These are phyloP conservation scores for Backusella westeae DNA, from an alignment of 192 early-diverging fungal genomes.

Conservation along the genomic window DNA sequence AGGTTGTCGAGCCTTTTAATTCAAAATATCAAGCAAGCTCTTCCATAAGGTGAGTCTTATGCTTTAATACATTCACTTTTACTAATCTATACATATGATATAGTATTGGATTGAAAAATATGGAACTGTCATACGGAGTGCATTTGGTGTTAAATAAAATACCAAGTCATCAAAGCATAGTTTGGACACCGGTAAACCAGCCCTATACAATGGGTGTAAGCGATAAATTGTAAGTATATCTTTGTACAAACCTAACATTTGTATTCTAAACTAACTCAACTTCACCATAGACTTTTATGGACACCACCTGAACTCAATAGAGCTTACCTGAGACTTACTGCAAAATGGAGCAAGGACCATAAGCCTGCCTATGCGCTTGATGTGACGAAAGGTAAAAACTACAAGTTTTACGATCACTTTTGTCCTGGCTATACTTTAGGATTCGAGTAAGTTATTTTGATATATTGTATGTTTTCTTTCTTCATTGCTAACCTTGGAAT, in stretches of 20 bases:
- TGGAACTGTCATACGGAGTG: constrained; percentile 58
- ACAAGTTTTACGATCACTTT: constrained; percentile 51
- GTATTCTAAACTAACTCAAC: not conserved
- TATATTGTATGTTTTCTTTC: not conserved
- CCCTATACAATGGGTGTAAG: constrained; percentile 52
- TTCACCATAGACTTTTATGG: constrained; percentile 51
- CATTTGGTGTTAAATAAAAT: constrained; percentile 62
- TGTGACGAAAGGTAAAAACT: constrained; percentile 37
- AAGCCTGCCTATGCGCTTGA: constrained; percentile 46
- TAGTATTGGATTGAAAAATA: constrained; percentile 58
- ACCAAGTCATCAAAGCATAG: constrained; percentile 50
- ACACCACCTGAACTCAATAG: constrained; percentile 52
- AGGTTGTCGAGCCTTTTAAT: constrained; percentile 57
- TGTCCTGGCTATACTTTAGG: constrained; percentile 40
- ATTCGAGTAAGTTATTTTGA: constrained; percentile 31
- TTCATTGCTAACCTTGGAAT: not conserved
- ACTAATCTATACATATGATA: not conserved
- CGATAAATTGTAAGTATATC: constrained; percentile 46
- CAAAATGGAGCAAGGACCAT: constrained; percentile 43
- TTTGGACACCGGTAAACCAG: constrained; percentile 64
- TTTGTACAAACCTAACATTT: not conserved
- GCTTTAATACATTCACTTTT: not conserved
- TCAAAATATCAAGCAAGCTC: constrained; percentile 37
- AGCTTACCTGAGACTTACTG: constrained; percentile 50
- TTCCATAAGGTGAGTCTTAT: constrained; percentile 56